Conservation (phyloP, 257 asterid species). For the Eucommia ulmoides region DNA sequence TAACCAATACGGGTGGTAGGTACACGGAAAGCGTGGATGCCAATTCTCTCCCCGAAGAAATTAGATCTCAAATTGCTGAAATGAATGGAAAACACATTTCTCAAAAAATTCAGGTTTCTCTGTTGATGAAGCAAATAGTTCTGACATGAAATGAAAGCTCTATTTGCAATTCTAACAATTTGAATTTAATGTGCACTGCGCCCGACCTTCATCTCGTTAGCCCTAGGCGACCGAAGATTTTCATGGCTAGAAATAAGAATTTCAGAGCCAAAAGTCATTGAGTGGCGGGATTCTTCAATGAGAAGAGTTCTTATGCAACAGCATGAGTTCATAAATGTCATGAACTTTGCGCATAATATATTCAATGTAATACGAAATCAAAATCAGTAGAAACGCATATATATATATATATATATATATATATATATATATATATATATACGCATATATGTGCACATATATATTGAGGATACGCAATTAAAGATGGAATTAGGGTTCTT, state of each 20-base stretch:
- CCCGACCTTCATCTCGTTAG: not conserved
- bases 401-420: too few species aligned
- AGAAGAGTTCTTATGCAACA: not conserved
- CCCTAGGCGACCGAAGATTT: too few species aligned
- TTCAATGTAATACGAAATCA: not conserved
- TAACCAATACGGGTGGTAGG: conserved; percentile 19
- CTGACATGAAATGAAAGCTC: not conserved
- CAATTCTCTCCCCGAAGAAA: conserved; percentile 38
- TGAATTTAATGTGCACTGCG: not conserved
- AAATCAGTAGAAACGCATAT: not conserved
- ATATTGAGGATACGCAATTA: not conserved
- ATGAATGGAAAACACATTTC: conserved; percentile 3
- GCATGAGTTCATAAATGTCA: not conserved
- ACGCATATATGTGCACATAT: not conserved
- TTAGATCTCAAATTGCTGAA: conserved; percentile 37
- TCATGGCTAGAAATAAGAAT: too few species aligned
- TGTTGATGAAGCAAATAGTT: not conserved
- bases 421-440: too few species aligned
- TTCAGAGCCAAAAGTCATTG: too few species aligned
- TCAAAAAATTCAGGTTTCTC: too few species aligned
- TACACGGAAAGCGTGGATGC: conserved; percentile 26
- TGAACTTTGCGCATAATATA: not conserved
- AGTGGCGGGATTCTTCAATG: too few species aligned
- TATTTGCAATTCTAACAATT: not conserved
- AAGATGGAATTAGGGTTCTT: not conserved